These are phyloP conservation scores for Capronia americana DNA, from an alignment of 2,329 filamentous ascomycete species.

Conservation along the genomic window DNA sequence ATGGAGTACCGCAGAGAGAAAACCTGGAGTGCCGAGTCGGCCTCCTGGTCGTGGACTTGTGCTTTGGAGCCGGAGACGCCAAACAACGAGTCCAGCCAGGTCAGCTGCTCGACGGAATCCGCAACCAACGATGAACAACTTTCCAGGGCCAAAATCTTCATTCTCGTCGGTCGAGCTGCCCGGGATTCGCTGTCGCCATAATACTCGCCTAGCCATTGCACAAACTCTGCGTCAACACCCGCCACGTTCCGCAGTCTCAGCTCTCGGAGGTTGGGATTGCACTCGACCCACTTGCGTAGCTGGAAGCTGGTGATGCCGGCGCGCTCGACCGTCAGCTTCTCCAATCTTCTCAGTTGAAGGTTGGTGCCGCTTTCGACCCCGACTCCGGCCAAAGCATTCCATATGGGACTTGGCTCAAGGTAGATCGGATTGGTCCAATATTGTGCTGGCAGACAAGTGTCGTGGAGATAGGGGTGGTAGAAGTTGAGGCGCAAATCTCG, in stretches of 20 bases:
- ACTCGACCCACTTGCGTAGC: constrained; percentile 44
- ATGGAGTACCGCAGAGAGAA: constrained; percentile 23
- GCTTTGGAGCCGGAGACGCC: background rate
- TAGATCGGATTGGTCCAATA: constrained; percentile 42
- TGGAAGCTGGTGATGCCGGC: constrained; percentile 47
- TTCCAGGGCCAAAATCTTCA: constrained; percentile 25
- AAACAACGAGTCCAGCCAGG: constrained; percentile 30
- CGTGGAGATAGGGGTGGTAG: constrained; percentile 46
- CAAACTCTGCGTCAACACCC: constrained; percentile 45
- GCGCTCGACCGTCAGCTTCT: constrained; percentile 44
- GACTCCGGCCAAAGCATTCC: constrained; percentile 45
- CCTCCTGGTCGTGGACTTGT: background rate
- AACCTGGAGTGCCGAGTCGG: constrained; percentile 5
- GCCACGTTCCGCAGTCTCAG: constrained; percentile 45
- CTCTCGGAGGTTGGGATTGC: constrained; percentile 42
- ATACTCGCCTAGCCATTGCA: constrained; percentile 45
- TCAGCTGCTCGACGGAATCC: constrained; percentile 12
- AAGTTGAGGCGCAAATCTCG: constrained; percentile 46
- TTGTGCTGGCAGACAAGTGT: constrained; percentile 41
- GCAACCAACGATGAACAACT: constrained; percentile 20
- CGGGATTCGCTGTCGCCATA: background rate
- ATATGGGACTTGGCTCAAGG: constrained; percentile 39
- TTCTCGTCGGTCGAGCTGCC: constrained; percentile 4
- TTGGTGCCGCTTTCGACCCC: constrained; percentile 37
- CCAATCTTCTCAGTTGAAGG: constrained; percentile 40